phyloP scores from a whole-genome alignment of 768 basidiomycete genomes.

The Nidularia sp. region DNA sequence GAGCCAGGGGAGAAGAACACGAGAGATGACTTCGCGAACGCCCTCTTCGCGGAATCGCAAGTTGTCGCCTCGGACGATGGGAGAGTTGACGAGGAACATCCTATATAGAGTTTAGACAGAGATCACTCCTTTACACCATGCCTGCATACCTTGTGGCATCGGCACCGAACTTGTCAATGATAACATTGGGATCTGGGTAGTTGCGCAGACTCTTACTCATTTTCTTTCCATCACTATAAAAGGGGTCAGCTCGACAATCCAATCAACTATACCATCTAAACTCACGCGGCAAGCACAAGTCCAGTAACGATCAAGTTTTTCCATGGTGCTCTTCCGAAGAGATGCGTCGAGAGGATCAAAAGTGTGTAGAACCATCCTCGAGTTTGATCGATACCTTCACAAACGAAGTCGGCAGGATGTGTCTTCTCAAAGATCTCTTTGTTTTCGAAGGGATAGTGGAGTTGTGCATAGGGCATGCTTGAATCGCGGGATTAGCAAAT shows the following conservation, averaged over 20 bases:
- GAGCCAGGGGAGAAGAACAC: constrained; percentile 97
- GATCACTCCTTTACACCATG: constrained; percentile 1
- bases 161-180: constrained; percentile 90
- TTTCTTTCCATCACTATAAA: constrained; percentile 88
- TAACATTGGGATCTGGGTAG: constrained; percentile 91
- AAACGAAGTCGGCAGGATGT: constrained; percentile 96
- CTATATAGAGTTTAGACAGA: constrained; percentile 28
- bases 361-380: constrained; percentile 99
- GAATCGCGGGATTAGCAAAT: constrained; percentile 1
- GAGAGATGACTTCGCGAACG: constrained; percentile 92
- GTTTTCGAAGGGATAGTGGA: constrained; percentile 98
- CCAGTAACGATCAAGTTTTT: constrained; percentile 97
- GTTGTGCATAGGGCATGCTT: constrained; percentile 98
- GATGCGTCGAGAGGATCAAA: constrained; percentile 91
- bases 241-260: background rate
- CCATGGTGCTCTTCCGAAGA: constrained; percentile 94
- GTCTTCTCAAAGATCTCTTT: constrained; percentile 78
- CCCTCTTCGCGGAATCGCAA: constrained; percentile 97
- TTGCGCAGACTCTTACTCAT: constrained; percentile 98
- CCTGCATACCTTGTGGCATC: constrained; percentile 79
- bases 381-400: constrained; percentile 98
- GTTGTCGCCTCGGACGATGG: constrained; percentile 96
- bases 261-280: constrained; percentile 5
- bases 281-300: constrained; percentile 90
- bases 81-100: constrained; percentile 99